Percentiles rank a stretch among this genome's conserved stretches.
These are phyloP conservation scores for Colletotrichum shisoi DNA, from an alignment of 2,329 filamentous ascomycete genomes.

Conservation along the genomic window DNA sequence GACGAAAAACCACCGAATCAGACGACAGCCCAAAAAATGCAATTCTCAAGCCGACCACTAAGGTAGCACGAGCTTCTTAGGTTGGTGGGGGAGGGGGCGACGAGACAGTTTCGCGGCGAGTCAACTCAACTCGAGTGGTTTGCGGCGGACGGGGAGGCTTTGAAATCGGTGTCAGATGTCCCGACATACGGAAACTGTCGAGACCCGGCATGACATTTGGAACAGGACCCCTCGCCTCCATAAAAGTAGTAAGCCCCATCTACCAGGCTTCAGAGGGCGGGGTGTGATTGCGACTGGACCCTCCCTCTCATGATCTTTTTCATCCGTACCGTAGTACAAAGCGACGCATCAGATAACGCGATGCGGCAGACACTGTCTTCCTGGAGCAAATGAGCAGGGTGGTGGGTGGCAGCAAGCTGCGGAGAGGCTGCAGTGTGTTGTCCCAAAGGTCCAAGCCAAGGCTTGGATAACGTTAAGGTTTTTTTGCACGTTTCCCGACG, in stretches of 20 bases:
- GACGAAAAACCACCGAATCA: slow-evolving; percentile 13
- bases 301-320: too few species aligned
- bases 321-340: too few species aligned
- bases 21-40: slow-evolving; percentile 12
- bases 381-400: background rate
- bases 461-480: too few species aligned
- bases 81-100: slow-evolving; percentile 18
- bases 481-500: too few species aligned
- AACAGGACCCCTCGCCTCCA: background rate
- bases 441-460: too few species aligned
- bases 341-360: background rate
- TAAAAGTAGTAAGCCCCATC: background rate
- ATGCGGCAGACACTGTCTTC: background rate
- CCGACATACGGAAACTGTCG: slow-evolving; percentile 29
- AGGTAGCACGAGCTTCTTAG: slow-evolving; percentile 4
- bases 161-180: slow-evolving; percentile 35
- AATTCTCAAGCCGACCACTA: slow-evolving; percentile 6
- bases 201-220: slow-evolving; percentile 9
- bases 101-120: slow-evolving; percentile 7
- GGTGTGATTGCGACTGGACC: background rate
- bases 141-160: slow-evolving; percentile 23
- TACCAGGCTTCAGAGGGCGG: slow-evolving; percentile 7
- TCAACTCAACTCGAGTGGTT: slow-evolving; percentile 11
- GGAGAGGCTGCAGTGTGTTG: too few species aligned
- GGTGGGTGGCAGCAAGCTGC: too few species aligned